Percentiles rank a stretch among this genome's conserved stretches.
Conservation (phyloP, 1,139 yeast genomes). For the Hyphopichia wangnamkhiaoensis region DNA sequence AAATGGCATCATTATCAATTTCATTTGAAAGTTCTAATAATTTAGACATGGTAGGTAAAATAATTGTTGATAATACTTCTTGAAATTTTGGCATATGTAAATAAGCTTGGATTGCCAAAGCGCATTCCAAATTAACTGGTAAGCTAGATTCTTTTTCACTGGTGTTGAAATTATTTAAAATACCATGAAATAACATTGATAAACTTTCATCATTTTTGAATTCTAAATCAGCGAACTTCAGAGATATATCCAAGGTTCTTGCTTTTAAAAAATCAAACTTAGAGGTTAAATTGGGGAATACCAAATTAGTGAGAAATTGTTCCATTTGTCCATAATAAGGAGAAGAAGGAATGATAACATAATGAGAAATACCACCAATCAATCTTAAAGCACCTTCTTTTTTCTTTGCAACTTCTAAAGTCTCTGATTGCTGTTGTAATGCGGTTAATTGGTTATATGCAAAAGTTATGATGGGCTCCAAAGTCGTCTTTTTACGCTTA, state of each 20-base stretch:
- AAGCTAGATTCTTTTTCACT: slow-evolving; percentile 49
- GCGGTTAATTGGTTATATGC: slow-evolving; percentile 55
- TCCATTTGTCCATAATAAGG: slow-evolving; percentile 72
- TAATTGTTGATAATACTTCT: slow-evolving; percentile 63
- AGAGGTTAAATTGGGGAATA: slow-evolving; percentile 72
- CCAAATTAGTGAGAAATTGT: slow-evolving; percentile 58
- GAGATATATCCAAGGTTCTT: slow-evolving; percentile 77
- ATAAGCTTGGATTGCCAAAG: slow-evolving; percentile 82
- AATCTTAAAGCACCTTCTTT: slow-evolving; percentile 82
- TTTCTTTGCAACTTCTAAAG: slow-evolving; percentile 62
- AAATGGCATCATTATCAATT: slow-evolving; percentile 83
- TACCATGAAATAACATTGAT: slow-evolving; percentile 62
- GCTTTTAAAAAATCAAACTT: slow-evolving; percentile 76
- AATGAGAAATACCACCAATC: slow-evolving; percentile 69
- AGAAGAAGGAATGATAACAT: slow-evolving; percentile 54
- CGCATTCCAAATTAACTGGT: slow-evolving; percentile 83
- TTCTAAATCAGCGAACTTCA: slow-evolving; percentile 67
- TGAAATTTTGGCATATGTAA: slow-evolving; percentile 65
- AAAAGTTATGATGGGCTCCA: slow-evolving; percentile 67
- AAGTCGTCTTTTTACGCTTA: slow-evolving; percentile 61
- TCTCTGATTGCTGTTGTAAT: slow-evolving; percentile 40
- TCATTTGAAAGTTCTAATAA: slow-evolving; percentile 74
- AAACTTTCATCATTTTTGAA: slow-evolving; percentile 53
- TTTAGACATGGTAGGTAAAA: slow-evolving; percentile 82
- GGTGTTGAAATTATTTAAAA: slow-evolving; percentile 56